These are phyloP conservation scores for Herpetomonas tarakana DNA, from an alignment of 208 protist species.

Conservation along the genomic window DNA sequence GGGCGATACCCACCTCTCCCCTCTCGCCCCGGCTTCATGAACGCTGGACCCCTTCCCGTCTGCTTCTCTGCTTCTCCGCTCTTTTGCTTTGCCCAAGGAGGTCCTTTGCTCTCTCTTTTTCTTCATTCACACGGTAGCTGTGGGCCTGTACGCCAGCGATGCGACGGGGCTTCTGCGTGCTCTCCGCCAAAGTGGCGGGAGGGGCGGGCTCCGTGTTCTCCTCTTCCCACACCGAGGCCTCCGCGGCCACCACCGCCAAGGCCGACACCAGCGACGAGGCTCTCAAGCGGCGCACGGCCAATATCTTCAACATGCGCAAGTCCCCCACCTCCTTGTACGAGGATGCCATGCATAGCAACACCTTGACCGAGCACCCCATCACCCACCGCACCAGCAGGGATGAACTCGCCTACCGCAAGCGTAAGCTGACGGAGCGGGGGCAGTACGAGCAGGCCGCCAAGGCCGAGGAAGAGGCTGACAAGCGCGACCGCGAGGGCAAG, in stretches of 20 bases:
- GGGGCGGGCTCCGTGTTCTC: not conserved
- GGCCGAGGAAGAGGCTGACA: constrained; percentile 69
- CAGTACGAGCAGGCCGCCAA: constrained; percentile 73
- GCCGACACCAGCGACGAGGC: constrained; percentile 9
- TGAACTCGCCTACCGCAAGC: constrained; percentile 80
- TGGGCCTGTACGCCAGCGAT: too few species aligned
- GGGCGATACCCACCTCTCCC: too few species aligned
- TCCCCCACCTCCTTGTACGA: constrained; percentile 73
- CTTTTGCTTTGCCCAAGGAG: too few species aligned
- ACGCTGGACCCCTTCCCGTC: too few species aligned
- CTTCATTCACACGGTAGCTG: too few species aligned
- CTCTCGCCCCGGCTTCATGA: too few species aligned
- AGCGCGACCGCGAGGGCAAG: constrained; percentile 57
- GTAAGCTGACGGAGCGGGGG: constrained; percentile 81
- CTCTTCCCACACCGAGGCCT: constrained; percentile 1
- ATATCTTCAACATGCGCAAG: constrained; percentile 74
- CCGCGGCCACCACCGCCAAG: constrained; percentile 3
- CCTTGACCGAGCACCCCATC: constrained; percentile 75
- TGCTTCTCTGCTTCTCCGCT: too few species aligned
- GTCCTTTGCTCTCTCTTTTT: too few species aligned
- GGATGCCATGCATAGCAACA: constrained; percentile 87
- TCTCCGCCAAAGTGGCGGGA: not conserved
- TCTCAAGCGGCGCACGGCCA: constrained; percentile 21
- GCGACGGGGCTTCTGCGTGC: not conserved
- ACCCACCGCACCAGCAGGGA: constrained; percentile 79